phyloP scores from a whole-genome alignment of 768 basidiomycete genomes.

The Agrocybe chaxingu region DNA sequence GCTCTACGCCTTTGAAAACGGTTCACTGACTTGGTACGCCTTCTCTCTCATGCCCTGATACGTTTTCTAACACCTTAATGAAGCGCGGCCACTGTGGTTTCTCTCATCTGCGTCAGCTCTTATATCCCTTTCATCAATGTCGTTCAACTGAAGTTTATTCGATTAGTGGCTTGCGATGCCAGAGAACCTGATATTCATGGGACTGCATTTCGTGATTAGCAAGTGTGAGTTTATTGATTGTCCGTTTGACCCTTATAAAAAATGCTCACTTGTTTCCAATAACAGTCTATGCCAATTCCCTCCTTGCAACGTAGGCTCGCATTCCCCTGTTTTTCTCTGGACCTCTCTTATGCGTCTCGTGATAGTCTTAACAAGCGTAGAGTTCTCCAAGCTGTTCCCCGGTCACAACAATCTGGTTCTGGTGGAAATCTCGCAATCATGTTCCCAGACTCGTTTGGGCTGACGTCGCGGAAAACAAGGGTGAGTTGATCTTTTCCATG shows the following conservation, averaged over 20 bases:
- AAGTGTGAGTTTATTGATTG: constrained; percentile 34
- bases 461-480: neutral
- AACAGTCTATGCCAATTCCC: constrained; percentile 48
- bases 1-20: constrained; percentile 52
- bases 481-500: neutral
- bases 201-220: constrained; percentile 49
- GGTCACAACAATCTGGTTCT: constrained; percentile 3
- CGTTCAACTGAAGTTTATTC: neutral
- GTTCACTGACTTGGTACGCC: constrained; percentile 40
- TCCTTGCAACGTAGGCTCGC: constrained; percentile 41
- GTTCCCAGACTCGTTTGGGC: constrained; percentile 6
- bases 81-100: constrained; percentile 6
- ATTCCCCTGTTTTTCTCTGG: neutral
- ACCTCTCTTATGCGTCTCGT: neutral
- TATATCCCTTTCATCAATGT: neutral
- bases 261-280: neutral
- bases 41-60: neutral
- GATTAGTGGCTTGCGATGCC: constrained; percentile 45
- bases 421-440: constrained; percentile 10
- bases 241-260: neutral
- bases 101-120: constrained; percentile 2
- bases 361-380: constrained; percentile 14
- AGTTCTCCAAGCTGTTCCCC: neutral
- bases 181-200: constrained; percentile 49
- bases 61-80: neutral